Evolutionary conservation across 441 rosid species (phyloP).

Genomic region (Gossypium lobatum): DNA sequence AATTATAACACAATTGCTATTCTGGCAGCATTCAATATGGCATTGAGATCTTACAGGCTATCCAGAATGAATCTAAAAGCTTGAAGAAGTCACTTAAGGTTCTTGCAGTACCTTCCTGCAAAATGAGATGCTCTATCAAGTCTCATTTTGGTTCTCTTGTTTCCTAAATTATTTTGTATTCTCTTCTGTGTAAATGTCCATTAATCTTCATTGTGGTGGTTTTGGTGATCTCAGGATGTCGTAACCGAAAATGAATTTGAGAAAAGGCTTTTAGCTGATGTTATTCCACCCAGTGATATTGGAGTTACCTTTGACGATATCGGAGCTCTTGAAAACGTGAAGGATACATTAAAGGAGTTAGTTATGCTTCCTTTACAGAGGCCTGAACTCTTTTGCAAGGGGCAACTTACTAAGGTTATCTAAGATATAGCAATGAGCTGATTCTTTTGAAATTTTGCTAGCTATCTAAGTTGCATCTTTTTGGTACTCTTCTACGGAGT

Average conservation of each 20-base stretch:
- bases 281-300: slow-evolving; percentile 88
- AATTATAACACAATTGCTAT: slow-evolving; percentile 28
- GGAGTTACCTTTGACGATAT: slow-evolving; percentile 90
- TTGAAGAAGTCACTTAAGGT: slow-evolving; percentile 89
- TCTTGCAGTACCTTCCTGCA: slow-evolving; percentile 12
- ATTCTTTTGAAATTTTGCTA: background rate
- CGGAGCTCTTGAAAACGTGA: slow-evolving; percentile 92
- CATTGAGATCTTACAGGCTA: slow-evolving; percentile 59
- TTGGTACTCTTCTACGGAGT: background rate
- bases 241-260: slow-evolving; percentile 92
- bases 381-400: slow-evolving; percentile 92
- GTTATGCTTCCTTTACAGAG: slow-evolving; percentile 94
- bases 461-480: background rate
- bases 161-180: background rate
- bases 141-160: background rate
- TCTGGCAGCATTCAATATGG: slow-evolving; percentile 76
- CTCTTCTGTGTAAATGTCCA: background rate
- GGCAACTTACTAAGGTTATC: slow-evolving; percentile 78
- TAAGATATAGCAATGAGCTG: slow-evolving; percentile 4
- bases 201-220: slow-evolving; percentile 10
- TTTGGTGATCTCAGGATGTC: slow-evolving; percentile 58
- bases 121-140: background rate
- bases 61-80: slow-evolving; percentile 70
- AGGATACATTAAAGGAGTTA: slow-evolving; percentile 86
- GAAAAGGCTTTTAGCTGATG: slow-evolving; percentile 85